Base-by-base conservation (phyloP, 2,329 filamentous ascomycete species). In the Chalaropsis thielavioides region DNA sequence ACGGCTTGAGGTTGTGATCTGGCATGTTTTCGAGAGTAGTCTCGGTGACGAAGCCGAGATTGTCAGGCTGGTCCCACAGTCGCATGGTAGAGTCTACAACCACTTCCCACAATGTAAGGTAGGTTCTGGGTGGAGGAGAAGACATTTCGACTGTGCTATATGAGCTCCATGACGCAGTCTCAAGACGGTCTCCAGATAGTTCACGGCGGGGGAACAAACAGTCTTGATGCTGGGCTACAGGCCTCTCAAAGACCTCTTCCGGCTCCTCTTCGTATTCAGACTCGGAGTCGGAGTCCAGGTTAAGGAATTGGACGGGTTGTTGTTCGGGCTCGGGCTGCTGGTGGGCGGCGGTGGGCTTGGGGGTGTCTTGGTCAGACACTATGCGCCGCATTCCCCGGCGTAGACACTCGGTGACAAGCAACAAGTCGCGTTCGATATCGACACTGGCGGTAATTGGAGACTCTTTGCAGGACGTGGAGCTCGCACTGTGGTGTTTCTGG, bases 351-450 rank as follows among this genome's bases (percentile, higher is more conserved):
- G 24, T 19, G 10, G 62, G 62, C 1, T 22, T 44, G 11, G 22
- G 15, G n/a, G 19, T 44, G 35, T 63, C 62, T 8, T 56, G 4
- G 3, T 3, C 24, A 40, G 49, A 15, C 3, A 10, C 46, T n/a
- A 64, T 58, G 35, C 56, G 63, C 3, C 56, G 63, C 63, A 64
- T 64, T 17, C 63, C 63, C 4, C 63, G 40, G 24, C 63, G 54
- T 8, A 64, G 56, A 27, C 63, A 64, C n/a, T 64, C 63, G 15
- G 54, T 61, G 8, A 64, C 51, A 19, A 64, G 49, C 11, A 51
- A 19, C 44, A 66, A 35, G 27, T 66, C 64, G 7, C 64, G 59
- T 49, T 66, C 64, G 41, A 66, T 66, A n/a, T 66, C 64, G 41
- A 62, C 64, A 15, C 54, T 51, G 15, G 15, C 19, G 7, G 19